phyloP scores from a whole-genome alignment of 441 rosid species.

The Gossypium gossypioides region DNA sequence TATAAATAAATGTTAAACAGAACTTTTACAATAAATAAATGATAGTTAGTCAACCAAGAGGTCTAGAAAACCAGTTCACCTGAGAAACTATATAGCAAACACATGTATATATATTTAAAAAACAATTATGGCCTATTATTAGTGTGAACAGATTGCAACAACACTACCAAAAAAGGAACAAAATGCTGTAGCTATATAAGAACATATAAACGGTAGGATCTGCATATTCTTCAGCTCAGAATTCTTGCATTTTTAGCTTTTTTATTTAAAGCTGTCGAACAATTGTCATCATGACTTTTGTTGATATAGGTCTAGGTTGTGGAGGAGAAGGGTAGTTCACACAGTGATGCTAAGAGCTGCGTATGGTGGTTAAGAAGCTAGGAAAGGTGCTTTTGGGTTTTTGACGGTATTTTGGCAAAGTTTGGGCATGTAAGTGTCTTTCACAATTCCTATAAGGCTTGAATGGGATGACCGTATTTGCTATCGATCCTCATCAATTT shows the following conservation, averaged over 20 bases:
- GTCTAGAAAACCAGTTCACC: neutral
- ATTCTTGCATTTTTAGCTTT: too few relatives aligned
- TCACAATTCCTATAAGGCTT: too few relatives aligned
- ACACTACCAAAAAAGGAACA: neutral
- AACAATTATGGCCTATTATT: neutral
- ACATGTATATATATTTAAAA: neutral
- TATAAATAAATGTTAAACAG: neutral
- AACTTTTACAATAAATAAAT: neutral
- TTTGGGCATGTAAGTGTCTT: too few relatives aligned
- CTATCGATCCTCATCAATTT: slow-evolving; percentile 5
- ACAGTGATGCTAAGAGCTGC: too few relatives aligned
- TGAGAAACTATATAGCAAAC: neutral
- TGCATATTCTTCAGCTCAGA: neutral
- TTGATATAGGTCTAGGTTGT: too few relatives aligned
- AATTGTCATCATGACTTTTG: too few relatives aligned
- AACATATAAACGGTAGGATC: neutral
- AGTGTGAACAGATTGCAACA: neutral
- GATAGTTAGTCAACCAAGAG: neutral
- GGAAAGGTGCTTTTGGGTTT: too few relatives aligned
- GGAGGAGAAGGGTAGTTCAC: too few relatives aligned
- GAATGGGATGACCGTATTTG: neutral
- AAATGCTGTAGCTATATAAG: neutral
- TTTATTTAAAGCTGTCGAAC: too few relatives aligned
- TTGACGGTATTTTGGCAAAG: too few relatives aligned
- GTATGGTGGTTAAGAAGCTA: too few relatives aligned